These are phyloP conservation scores for Epichloe festucae DNA, from an alignment of 2,329 filamentous ascomycete species.

Conservation along the genomic window DNA sequence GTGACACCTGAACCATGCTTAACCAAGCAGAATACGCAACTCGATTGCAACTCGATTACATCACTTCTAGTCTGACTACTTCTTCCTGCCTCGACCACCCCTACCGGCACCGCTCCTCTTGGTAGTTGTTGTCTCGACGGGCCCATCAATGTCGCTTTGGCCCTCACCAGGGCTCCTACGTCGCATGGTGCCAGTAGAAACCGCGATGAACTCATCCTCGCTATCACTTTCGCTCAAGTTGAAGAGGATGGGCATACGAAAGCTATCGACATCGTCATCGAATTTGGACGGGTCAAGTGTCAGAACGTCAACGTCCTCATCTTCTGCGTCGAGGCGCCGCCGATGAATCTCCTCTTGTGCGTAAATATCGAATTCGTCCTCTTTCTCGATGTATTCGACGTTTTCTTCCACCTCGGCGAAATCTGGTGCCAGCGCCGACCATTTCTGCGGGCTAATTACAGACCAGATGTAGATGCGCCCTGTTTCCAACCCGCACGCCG, in stretches of 20 bases:
- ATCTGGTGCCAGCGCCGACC: constrained; percentile 92
- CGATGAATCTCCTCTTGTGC: constrained; percentile 90
- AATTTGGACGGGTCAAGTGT: constrained; percentile 56
- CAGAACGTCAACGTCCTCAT: constrained; percentile 85
- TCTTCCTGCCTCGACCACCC: constrained; percentile 30
- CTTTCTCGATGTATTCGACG: constrained; percentile 85
- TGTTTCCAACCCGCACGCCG: constrained; percentile 83
- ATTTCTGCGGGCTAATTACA: constrained; percentile 86
- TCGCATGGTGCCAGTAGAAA: constrained; percentile 70
- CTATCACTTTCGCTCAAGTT: constrained; percentile 90
- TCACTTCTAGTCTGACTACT: constrained; percentile 8
- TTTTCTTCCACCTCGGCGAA: constrained; percentile 98
- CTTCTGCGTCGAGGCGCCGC: constrained; percentile 76
- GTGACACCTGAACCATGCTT: not conserved
- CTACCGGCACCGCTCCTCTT: constrained; percentile 27
- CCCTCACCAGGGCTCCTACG: constrained; percentile 69
- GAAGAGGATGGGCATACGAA: constrained; percentile 85
- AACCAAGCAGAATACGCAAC: not conserved
- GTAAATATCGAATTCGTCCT: constrained; percentile 98
- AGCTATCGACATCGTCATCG: constrained; percentile 49
- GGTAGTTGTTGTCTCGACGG: constrained; percentile 24
- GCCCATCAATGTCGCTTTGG: constrained; percentile 46
- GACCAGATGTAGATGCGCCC: constrained; percentile 95
- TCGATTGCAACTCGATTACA: not conserved
- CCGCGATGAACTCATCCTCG: constrained; percentile 70